These are phyloP conservation scores for Psophocarpus tetragonolobus DNA, from an alignment of 306 rosid genomes.

Conservation along the genomic window DNA sequence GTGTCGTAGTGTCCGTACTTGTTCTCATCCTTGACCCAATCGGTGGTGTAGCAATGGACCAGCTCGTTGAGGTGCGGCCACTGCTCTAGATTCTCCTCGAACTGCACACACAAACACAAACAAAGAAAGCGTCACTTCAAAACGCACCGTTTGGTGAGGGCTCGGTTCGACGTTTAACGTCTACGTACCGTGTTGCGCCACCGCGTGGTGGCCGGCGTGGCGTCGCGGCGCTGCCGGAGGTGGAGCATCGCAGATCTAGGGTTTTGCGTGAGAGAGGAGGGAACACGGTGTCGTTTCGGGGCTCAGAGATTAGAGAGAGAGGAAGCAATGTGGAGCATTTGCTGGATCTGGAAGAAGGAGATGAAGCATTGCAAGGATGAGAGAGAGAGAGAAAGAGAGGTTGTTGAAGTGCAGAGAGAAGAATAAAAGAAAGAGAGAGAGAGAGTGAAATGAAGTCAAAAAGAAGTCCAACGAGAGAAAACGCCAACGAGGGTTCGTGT, in stretches of 20 bases:
- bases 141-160: neutral
- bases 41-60: slow-evolving; percentile 94
- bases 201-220: slow-evolving; percentile 74
- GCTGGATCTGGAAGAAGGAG: slow-evolving; percentile 65
- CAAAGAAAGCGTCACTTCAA: neutral
- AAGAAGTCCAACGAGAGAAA: slow-evolving; percentile 55
- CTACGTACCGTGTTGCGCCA: slow-evolving; percentile 82
- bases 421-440: neutral
- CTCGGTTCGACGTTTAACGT: too few relatives aligned
- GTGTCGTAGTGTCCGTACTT: slow-evolving; percentile 92
- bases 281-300: neutral
- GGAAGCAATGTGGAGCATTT: slow-evolving; percentile 41
- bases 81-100: slow-evolving; percentile 96
- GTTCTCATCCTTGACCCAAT: slow-evolving; percentile 93
- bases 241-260: slow-evolving; percentile 97
- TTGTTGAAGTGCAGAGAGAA: neutral
- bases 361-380: slow-evolving; percentile 27
- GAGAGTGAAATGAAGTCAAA: slow-evolving; percentile 54
- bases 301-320: slow-evolving; percentile 24
- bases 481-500: slow-evolving; percentile 42
- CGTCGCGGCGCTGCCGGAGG: slow-evolving; percentile 93
- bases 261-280: slow-evolving; percentile 29
- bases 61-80: slow-evolving; percentile 96
- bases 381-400: neutral
- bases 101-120: slow-evolving; percentile 42